These are phyloP conservation scores for Colletotrichum sp. DNA, from an alignment of 2,329 filamentous ascomycete species.

Conservation along the genomic window DNA sequence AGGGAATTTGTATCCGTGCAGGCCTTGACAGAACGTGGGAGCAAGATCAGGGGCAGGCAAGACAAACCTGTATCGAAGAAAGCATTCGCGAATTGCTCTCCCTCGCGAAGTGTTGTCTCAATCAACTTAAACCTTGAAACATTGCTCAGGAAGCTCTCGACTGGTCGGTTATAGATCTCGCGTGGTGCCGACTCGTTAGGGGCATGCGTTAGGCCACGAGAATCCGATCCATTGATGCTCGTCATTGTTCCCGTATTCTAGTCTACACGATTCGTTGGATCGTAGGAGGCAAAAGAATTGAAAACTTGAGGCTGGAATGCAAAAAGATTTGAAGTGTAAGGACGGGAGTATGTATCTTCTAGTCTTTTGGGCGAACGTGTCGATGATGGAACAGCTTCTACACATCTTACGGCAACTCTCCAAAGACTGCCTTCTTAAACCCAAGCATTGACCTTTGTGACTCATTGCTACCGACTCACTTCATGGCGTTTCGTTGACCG, in stretches of 20 bases:
- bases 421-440: background rate
- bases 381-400: background rate
- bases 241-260: background rate
- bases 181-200: background rate
- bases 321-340: background rate
- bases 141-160: slow-evolving; percentile 74
- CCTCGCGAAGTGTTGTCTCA: slow-evolving; percentile 75
- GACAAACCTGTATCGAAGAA: slow-evolving; percentile 70
- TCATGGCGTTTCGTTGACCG: background rate
- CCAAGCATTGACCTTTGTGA: background rate
- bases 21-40: no score
- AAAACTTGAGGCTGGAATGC: background rate
- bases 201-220: background rate
- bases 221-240: background rate
- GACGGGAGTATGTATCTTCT: background rate
- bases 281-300: background rate
- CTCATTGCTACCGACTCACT: background rate
- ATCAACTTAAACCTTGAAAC: slow-evolving; percentile 77
- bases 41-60: background rate
- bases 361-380: background rate
- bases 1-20: no score
- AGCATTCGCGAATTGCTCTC: slow-evolving; percentile 82
- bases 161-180: slow-evolving; percentile 50
- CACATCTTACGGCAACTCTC: background rate
- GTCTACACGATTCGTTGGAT: background rate